phyloP scores from a whole-genome alignment of 805 yeast species.

The Hanseniaspora clermontiae region DNA sequence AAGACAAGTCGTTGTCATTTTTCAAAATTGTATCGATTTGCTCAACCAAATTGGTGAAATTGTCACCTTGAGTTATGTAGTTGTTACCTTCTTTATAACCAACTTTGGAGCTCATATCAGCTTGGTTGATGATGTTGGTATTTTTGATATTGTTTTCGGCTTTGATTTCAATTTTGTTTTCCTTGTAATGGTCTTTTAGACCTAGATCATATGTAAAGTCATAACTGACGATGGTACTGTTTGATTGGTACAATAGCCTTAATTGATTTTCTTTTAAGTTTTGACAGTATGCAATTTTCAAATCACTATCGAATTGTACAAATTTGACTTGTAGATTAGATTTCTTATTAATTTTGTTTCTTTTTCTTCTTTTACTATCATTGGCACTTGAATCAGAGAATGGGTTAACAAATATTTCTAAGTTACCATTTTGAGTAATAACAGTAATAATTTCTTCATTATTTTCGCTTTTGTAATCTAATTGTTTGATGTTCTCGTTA shows the following conservation, averaged over 20 bases:
- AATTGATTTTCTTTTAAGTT: not conserved
- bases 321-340: conserved; percentile 36
- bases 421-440: conserved; percentile 56
- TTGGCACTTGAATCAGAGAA: conserved; percentile 17
- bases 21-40: conserved; percentile 11
- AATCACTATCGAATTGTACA: not conserved
- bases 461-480: conserved; percentile 30
- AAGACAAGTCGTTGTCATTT: conserved; percentile 28
- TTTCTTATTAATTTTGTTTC: conserved; percentile 41
- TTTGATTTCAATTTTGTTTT: conserved; percentile 18
- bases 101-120: conserved; percentile 40
- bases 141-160: conserved; percentile 16
- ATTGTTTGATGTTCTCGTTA: conserved; percentile 43
- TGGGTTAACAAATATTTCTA: conserved; percentile 61
- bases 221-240: not conserved
- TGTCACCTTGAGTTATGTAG: conserved; percentile 50
- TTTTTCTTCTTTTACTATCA: conserved; percentile 26
- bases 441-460: not conserved
- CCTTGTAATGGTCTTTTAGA: conserved; percentile 21
- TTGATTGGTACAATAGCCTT: not conserved
- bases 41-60: conserved; percentile 42
- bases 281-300: not conserved
- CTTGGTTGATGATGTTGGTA: conserved; percentile 8
- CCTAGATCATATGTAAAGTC: not conserved
- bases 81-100: conserved; percentile 51